phyloP scores from a whole-genome alignment of 2,329 filamentous ascomycete species.

The Ciborinia camelliae region DNA sequence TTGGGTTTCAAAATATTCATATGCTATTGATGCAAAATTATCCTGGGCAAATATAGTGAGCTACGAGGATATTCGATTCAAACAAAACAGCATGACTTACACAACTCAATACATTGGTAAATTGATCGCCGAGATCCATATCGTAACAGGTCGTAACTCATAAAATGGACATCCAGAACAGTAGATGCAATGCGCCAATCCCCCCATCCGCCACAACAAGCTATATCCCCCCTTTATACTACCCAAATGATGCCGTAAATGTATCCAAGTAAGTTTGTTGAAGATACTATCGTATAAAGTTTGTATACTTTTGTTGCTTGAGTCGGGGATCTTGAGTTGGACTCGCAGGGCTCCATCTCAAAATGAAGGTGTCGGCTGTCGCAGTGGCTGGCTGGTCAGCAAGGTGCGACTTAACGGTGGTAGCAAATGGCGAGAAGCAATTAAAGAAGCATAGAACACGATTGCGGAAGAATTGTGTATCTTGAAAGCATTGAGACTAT shows the following conservation, averaged over 20 bases:
- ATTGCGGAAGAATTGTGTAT: background rate
- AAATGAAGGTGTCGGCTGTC: constrained; percentile 22
- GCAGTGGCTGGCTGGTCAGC: constrained; percentile 19
- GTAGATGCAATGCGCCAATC: constrained; percentile 12
- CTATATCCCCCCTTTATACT: constrained; percentile 11
- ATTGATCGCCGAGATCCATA: constrained; percentile 39
- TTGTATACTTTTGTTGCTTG: constrained; percentile 18
- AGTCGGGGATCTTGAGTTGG: constrained; percentile 28
- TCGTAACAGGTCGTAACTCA: constrained; percentile 28
- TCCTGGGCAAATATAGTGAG: constrained; percentile 29
- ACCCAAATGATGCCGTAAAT: constrained; percentile 9
- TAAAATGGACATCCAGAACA: constrained; percentile 16
- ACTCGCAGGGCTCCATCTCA: constrained; percentile 37
- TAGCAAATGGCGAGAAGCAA: background rate
- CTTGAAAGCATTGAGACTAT: constrained; percentile 10
- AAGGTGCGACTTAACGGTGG: constrained; percentile 5
- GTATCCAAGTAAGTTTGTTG: constrained; percentile 5
- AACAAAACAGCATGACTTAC: constrained; percentile 26
- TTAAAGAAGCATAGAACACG: background rate
- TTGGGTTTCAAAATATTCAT: constrained; percentile 36
- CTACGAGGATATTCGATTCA: background rate
- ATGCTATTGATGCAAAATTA: constrained; percentile 36
- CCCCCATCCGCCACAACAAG: constrained; percentile 13
- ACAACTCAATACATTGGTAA: constrained; percentile 38
- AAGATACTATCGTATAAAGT: constrained; percentile 1